phyloP scores from a whole-genome alignment of 2,329 filamentous ascomycete genomes.

The Alternaria sp. region DNA sequence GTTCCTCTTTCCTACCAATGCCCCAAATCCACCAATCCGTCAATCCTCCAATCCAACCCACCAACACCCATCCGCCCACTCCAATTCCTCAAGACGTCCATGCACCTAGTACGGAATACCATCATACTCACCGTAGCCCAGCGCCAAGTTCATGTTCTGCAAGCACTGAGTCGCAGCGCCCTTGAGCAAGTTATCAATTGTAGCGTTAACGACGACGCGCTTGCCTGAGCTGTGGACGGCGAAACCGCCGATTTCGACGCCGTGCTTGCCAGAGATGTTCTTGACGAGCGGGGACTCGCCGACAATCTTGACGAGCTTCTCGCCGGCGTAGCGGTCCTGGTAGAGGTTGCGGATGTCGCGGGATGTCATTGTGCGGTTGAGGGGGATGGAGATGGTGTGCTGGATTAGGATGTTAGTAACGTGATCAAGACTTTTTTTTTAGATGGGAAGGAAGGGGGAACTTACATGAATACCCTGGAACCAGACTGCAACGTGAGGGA shows the following conservation, averaged over 20 bases:
- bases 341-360: conserved; percentile 93
- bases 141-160: conserved; percentile 94
- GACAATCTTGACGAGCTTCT: conserved; percentile 91
- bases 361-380: conserved; percentile 84
- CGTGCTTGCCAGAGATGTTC: conserved; percentile 82
- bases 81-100: not conserved
- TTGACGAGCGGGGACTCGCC: conserved; percentile 89
- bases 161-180: conserved; percentile 91
- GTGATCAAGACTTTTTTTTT: not conserved
- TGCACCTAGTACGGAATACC: conserved; percentile 68
- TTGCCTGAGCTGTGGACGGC: conserved; percentile 89
- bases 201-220: conserved; percentile 91
- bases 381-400: conserved; percentile 87
- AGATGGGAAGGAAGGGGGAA: not conserved
- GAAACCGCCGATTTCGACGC: conserved; percentile 93
- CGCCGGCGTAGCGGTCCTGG: conserved; percentile 93
- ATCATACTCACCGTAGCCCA: conserved; percentile 87
- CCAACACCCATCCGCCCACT: not conserved
- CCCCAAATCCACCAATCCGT: not conserved
- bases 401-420: conserved; percentile 34
- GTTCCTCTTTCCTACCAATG: not conserved
- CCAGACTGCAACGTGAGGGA: conserved; percentile 95
- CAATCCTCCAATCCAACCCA: not conserved
- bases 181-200: conserved; percentile 93
- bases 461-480: conserved; percentile 86